These are phyloP conservation scores for Fusarium sp. DNA, from an alignment of 2,329 filamentous ascomycete genomes.

Conservation along the genomic window DNA sequence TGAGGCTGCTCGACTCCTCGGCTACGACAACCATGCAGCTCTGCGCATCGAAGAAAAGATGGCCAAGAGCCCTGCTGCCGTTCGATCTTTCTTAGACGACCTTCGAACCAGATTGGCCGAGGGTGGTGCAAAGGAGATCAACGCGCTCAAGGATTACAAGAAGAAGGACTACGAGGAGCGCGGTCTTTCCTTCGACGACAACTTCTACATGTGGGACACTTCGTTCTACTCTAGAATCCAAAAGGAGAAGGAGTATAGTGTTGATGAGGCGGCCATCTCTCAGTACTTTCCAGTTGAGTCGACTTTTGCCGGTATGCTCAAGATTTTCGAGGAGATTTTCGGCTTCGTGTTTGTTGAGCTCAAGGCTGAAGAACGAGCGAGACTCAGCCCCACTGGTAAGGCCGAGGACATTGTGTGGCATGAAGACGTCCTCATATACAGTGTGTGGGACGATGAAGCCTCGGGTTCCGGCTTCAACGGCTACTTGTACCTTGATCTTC, in stretches of 20 bases:
- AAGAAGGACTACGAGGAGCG: slow-evolving; percentile 74
- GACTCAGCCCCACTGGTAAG: slow-evolving; percentile 74
- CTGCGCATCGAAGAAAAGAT: slow-evolving; percentile 87
- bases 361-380: slow-evolving; percentile 72
- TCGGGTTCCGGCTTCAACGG: slow-evolving; percentile 81
- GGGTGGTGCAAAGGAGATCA: slow-evolving; percentile 77
- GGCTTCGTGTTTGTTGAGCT: slow-evolving; percentile 83
- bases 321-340: slow-evolving; percentile 86
- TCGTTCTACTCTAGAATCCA: slow-evolving; percentile 84
- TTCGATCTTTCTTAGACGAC: slow-evolving; percentile 79
- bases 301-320: slow-evolving; percentile 81
- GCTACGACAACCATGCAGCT: slow-evolving; percentile 81
- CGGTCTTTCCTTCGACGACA: slow-evolving; percentile 70
- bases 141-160: slow-evolving; percentile 79
- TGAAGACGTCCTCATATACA: slow-evolving; percentile 84
- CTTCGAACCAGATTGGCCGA: slow-evolving; percentile 74
- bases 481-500: slow-evolving; percentile 85
- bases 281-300: slow-evolving; percentile 85
- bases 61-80: slow-evolving; percentile 80
- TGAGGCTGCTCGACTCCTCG: slow-evolving; percentile 80
- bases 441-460: slow-evolving; percentile 81
- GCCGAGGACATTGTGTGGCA: slow-evolving; percentile 83
- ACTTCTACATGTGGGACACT: slow-evolving; percentile 87
- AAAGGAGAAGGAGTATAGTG: slow-evolving; percentile 82
- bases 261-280: slow-evolving; percentile 83